Evolutionary conservation across 2,329 filamentous ascomycete genomes (phyloP), one percentile per base, ranked within the genome.

Genomic region (Stagonosporopsis vannaccii): DNA sequence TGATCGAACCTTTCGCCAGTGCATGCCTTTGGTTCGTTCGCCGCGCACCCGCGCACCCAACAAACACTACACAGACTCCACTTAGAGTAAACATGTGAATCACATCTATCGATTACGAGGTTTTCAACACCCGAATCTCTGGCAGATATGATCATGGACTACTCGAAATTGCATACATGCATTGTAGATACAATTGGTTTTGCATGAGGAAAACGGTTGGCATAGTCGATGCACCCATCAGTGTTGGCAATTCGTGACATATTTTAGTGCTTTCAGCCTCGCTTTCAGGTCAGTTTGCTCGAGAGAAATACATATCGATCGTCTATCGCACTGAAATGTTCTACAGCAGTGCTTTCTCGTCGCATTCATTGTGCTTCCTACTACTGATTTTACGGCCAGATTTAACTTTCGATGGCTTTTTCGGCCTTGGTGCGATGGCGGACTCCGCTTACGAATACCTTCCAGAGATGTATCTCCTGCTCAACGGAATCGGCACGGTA

Each of bases 391-490:
- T 33, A 33, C 9, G 36, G 3, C 66, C 68, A 15, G 73, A 80
- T 47, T 72, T 80, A 52, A 79, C 74, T n/a, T 55, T 67, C 32
- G 76, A 78, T 40, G 74, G 69, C 4, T 63, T 58, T 19, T 74
- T 70, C 44, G 65, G 67, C 19, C 60, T 77, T 8, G 72, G 63
- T 17, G 70, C 70, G 2, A 75, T 75, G 71, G 65, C 74, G 6
- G 74, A 75, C 42, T 73, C 70, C 0, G 56, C 63, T 1, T 76
- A 73, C 60, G 74, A 76, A 45, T 75, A 82, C 56, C 72, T 82
- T 0, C 71, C 76, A 0, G 82, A 82, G 60, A 79, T 77, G 70
- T 69, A 80, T 55, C 76, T 76, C 25, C 68, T 82, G 1, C 75
- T 82, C 7, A 77, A 78, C 32, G 80, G 81, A 4, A 60, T 72